Conservation (phyloP, 2,329 filamentous ascomycete genomes). For the Epichloe sylvatica region DNA sequence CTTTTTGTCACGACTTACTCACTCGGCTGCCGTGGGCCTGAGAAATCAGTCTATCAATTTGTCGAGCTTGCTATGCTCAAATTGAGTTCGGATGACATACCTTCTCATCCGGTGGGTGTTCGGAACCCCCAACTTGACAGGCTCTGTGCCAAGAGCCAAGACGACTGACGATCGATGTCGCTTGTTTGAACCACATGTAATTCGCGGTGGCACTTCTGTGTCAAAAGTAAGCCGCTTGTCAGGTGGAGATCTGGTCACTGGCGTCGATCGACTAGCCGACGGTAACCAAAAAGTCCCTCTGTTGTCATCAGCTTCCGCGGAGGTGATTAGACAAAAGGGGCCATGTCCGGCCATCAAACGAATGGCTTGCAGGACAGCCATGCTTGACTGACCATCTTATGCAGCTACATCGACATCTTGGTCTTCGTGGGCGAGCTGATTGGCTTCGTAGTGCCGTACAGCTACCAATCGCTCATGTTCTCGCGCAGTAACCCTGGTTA, state of each 20-base stretch:
- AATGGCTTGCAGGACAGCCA: not conserved
- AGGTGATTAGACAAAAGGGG: not conserved
- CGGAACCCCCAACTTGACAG: not conserved
- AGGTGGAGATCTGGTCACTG: not conserved
- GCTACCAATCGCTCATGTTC: not conserved
- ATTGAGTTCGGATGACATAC: slow-evolving; percentile 1
- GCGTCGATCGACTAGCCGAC: not conserved
- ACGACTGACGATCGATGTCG: not conserved
- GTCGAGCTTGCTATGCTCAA: not conserved
- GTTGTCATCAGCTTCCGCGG: not conserved
- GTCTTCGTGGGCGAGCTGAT: not conserved
- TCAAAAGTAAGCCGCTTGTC: not conserved
- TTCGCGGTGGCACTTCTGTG: not conserved
- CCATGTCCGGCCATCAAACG: not conserved
- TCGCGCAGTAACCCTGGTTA: not conserved
- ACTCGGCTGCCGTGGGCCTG: not conserved
- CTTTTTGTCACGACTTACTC: no score
- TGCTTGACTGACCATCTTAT: not conserved
- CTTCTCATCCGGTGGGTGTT: not conserved
- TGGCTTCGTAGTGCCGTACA: not conserved
- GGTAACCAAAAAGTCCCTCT: not conserved
- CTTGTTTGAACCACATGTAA: not conserved
- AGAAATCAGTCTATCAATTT: not conserved
- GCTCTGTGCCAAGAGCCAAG: not conserved
- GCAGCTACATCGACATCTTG: not conserved